Conservation (phyloP, 441 rosid genomes). For the Metrosideros polymorpha region DNA sequence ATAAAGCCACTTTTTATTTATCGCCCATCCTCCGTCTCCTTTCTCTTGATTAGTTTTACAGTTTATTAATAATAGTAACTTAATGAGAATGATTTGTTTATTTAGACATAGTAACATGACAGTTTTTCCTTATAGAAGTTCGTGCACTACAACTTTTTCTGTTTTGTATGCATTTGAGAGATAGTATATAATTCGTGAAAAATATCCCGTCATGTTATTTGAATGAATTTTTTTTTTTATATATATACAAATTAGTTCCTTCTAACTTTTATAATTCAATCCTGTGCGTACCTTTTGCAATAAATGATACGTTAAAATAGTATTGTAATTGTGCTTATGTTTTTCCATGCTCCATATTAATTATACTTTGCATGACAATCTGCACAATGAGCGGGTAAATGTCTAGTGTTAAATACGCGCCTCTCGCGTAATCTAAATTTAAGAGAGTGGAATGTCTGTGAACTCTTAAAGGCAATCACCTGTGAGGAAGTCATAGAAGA, state of each 20-base stretch:
- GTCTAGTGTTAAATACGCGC: neutral
- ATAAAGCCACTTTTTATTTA: neutral
- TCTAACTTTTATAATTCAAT: neutral
- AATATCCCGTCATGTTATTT: neutral
- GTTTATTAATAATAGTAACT: neutral
- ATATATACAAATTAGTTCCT: neutral
- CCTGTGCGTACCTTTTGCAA: neutral
- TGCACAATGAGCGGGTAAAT: neutral
- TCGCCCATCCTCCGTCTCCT: neutral
- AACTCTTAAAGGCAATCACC: neutral
- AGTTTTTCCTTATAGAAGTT: neutral
- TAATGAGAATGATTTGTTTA: neutral
- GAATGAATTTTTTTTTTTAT: neutral
- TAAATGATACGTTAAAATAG: neutral
- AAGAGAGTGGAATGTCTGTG: neutral
- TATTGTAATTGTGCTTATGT: neutral
- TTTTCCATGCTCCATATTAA: neutral
- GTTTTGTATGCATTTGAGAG: neutral
- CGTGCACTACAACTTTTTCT: neutral
- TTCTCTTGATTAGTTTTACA: neutral
- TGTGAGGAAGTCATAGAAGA: neutral
- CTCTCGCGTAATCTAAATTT: neutral
- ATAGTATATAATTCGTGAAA: neutral
- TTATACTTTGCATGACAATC: neutral
- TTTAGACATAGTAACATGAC: neutral